These are phyloP conservation scores for Plasmodium coatneyi DNA, from an alignment of 169 alveolate genomes.

Conservation along the genomic window DNA sequence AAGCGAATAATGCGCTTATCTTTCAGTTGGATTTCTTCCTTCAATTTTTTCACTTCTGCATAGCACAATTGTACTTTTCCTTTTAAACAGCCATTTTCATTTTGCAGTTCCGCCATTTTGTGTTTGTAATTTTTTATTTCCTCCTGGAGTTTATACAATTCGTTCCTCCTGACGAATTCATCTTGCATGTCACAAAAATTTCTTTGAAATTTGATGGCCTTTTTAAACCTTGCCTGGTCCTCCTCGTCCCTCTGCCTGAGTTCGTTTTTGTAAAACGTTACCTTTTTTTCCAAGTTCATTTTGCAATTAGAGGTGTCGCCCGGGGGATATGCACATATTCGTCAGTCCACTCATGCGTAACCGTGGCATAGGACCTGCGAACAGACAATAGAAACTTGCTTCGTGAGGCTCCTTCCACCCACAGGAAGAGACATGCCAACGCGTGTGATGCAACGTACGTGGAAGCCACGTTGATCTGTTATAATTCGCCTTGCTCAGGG, in stretches of 20 bases:
- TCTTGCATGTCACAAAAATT: conserved; percentile 3
- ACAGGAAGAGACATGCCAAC: neutral
- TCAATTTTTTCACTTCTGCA: conserved; percentile 18
- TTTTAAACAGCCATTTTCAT: conserved; percentile 43
- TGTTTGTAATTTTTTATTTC: conserved; percentile 43
- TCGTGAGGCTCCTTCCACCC: neutral
- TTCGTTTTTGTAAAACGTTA: conserved; percentile 22
- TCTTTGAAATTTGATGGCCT: conserved; percentile 27
- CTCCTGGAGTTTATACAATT: conserved; percentile 14
- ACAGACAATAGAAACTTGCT: neutral
- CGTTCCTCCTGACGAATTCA: conserved; percentile 24
- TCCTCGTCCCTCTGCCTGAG: conserved; percentile 25
- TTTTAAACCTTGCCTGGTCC: conserved; percentile 30
- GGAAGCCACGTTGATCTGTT: neutral
- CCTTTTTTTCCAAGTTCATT: conserved; percentile 28
- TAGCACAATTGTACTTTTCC: conserved; percentile 11
- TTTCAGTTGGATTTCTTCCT: conserved; percentile 19
- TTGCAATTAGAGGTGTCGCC: neutral
- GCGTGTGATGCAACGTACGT: neutral
- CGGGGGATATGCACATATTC: neutral
- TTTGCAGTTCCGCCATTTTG: conserved; percentile 22
- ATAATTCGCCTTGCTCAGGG: neutral
- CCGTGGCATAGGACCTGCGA: neutral
- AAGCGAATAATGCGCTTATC: conserved; percentile 28
- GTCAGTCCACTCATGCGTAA: too few relatives aligned